Conservation (phyloP, 164 flowering plant species). For the Chimonanthus praecox region DNA sequence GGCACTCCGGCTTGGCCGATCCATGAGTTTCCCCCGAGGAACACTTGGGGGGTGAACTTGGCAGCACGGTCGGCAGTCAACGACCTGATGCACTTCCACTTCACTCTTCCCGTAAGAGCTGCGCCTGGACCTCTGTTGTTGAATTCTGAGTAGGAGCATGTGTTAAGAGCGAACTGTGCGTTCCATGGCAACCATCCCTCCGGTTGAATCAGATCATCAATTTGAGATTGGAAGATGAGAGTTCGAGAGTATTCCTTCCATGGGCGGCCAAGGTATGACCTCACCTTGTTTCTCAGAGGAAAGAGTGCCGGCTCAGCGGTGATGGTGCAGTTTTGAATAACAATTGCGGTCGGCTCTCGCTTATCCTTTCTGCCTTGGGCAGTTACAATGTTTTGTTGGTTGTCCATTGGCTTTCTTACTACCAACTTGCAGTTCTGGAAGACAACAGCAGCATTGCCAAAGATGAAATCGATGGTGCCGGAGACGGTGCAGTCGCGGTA, state of each 20-base stretch:
- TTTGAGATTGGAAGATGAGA: conserved; percentile 37
- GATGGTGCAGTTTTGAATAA: conserved; percentile 51
- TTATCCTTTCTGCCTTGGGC: conserved; percentile 50
- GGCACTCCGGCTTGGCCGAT: conserved; percentile 47
- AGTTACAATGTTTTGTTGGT: conserved; percentile 43
- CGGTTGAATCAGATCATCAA: conserved; percentile 39
- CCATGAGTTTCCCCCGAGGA: conserved; percentile 42
- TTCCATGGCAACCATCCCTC: conserved; percentile 55
- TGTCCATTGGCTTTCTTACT: conserved; percentile 43
- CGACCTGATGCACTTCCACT: conserved; percentile 45
- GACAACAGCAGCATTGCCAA: conserved; percentile 55
- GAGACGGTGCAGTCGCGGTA: conserved; percentile 72
- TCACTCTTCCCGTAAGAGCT: conserved; percentile 22
- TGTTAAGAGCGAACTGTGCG: conserved; percentile 29
- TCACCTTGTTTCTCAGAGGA: conserved; percentile 16
- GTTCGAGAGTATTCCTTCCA: conserved; percentile 51
- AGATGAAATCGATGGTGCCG: conserved; percentile 78
- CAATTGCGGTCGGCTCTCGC: conserved; percentile 28
- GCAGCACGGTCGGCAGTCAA: conserved; percentile 11
- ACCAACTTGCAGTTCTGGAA: conserved; percentile 68
- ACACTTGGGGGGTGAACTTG: conserved; percentile 29
- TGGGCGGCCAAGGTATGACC: conserved; percentile 57
- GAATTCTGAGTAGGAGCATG: conserved; percentile 40
- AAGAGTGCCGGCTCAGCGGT: conserved; percentile 24
- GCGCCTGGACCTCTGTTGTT: conserved; percentile 56